Base-by-base conservation (phyloP, 345 rosid genomes). In the Gossypium australe region DNA sequence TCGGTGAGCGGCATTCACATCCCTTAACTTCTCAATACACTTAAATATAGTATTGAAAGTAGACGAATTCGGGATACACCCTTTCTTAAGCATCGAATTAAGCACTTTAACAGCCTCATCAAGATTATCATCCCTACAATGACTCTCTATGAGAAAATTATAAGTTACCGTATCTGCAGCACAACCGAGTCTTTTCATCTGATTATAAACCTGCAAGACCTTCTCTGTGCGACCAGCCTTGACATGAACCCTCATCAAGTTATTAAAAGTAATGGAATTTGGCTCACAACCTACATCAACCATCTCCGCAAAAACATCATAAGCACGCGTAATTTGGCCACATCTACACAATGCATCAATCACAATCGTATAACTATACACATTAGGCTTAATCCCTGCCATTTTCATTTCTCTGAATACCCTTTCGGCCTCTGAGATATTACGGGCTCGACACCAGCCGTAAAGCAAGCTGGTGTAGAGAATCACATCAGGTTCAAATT, bases 241-340 rank as follows among this genome's bases (percentile, higher is more conserved):
- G 25, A 90, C 98, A 75, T 95, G 98, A 76, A 89, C 91, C 49
- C 98, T 81, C 96, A 95, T 93, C 76, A 95, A 75, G 75, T 84
- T 93, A 59, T 95, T 95, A 16, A 93, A 95, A 57, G 99, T 93
- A 43, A 93, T 79, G 0, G 99, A 83, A 73, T 95, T 95, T 0
- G 99, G 99, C 20, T 83, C 66, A 75, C 86, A 82, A 0, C 94
- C 94, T 1, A 80, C 82, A 75, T 90, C 98, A 14, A 93, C 52
- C 99, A 93, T 95, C 82, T 93, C 99, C 0, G 97, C 89, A 1
- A 95, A 88, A 7, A 93, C 99, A 71, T 95, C 98, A 17, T 87
- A 86, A 4, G 98, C 99, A 10, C 96, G 96, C 1, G 87, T 84
- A 27, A 91, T 90, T 68, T 91, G 97, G 48, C 98, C 94, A 51